Evolutionary conservation across 345 rosid genomes (phyloP), one percentile per base, ranked within the genome.

Genomic region (Hirschfeldia incana): DNA sequence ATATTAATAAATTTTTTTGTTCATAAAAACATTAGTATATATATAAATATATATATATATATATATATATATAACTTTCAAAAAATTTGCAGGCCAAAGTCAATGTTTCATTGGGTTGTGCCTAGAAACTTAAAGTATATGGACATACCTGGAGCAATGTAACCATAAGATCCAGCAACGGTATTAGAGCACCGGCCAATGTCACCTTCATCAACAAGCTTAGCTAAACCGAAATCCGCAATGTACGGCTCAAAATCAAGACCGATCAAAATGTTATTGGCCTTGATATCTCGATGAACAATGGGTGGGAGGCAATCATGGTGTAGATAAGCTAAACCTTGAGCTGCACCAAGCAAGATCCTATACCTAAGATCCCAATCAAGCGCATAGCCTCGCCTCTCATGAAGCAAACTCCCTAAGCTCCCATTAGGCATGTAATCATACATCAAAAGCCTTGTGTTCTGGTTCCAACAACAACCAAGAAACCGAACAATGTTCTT

Each of bases 371-470:
- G 89, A 27, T 93, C 92, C 99, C 99, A 95, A 75, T 89, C 91
- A 87, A 95, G 81, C 2, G 92, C 72, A 49, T 93, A 89, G 21
- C 94, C 90, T 12, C 84, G 86, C 83, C 92, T 81, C 71, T 93
- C 98, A 57, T 95, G 99, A 17, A 95, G 93, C 51, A 95, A 87
- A 83, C 90, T 83, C 28, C 97, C 97, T 77, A 95, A 85, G 87
- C 98, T 95, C 39, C 98, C 98, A 59, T 95, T 95, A 1, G 94
- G 94, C 98, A 91, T 91, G 75, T 91, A 92, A 78, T 95, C 98
- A 44, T 95, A 92, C 99, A 95, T 91, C 30, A 95, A 84, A 78
- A 95, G 81, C 80, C 92, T 88, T 1, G 94, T 90, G 71, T 82
- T 91, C 67, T 85, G 74, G 66, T 95, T 95, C 97, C 98, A 89